A percentile compares a stretch with the other conserved stretches of the same genome.
Evolutionary conservation across 2,329 filamentous ascomycete genomes (phyloP).

Genomic region (Magnaporthiopsis rhizophila): DNA sequence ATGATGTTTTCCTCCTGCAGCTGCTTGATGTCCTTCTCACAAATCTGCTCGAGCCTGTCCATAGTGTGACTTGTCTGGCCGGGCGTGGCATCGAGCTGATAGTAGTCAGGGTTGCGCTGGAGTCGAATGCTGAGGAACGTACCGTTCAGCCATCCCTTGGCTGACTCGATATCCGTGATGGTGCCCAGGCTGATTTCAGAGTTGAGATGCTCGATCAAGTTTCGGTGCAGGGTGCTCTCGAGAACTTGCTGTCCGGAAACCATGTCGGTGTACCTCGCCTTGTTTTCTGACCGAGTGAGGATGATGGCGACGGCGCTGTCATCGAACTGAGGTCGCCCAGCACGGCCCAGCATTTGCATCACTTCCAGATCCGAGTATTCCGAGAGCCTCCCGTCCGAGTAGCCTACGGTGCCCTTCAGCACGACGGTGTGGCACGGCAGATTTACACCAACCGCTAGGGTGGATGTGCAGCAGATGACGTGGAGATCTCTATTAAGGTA

Average conservation of each 20-base stretch:
- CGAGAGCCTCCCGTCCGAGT: slow-evolving; percentile 48
- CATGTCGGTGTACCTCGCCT: slow-evolving; percentile 61
- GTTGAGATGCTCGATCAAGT: slow-evolving; percentile 77
- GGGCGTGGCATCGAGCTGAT: slow-evolving; percentile 36
- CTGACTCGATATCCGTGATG: slow-evolving; percentile 54
- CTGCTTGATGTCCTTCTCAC: slow-evolving; percentile 57
- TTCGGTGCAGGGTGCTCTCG: slow-evolving; percentile 71
- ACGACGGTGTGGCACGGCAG: slow-evolving; percentile 77
- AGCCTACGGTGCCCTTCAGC: slow-evolving; percentile 69
- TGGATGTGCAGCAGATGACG: slow-evolving; percentile 83
- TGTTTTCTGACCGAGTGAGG: slow-evolving; percentile 61
- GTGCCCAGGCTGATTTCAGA: slow-evolving; percentile 74
- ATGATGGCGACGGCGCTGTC: slow-evolving; percentile 69
- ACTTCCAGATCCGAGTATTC: slow-evolving; percentile 78
- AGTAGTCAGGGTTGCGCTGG: slow-evolving; percentile 61
- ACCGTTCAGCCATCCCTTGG: slow-evolving; percentile 65
- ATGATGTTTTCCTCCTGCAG: slow-evolving; percentile 42
- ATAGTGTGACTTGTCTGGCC: background rate
- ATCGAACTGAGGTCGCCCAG: slow-evolving; percentile 78
- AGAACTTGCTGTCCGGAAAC: slow-evolving; percentile 64
- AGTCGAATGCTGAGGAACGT: slow-evolving; percentile 75
- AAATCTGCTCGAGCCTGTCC: slow-evolving; percentile 61
- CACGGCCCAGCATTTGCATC: slow-evolving; percentile 86
- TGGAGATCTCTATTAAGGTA: slow-evolving; percentile 65
- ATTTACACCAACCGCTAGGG: slow-evolving; percentile 76